Percentiles rank a stretch among this genome's conserved stretches.
Evolutionary conservation across 495 filamentous ascomycete species (phyloP).

Genomic region (Lepidopterella palustris): DNA sequence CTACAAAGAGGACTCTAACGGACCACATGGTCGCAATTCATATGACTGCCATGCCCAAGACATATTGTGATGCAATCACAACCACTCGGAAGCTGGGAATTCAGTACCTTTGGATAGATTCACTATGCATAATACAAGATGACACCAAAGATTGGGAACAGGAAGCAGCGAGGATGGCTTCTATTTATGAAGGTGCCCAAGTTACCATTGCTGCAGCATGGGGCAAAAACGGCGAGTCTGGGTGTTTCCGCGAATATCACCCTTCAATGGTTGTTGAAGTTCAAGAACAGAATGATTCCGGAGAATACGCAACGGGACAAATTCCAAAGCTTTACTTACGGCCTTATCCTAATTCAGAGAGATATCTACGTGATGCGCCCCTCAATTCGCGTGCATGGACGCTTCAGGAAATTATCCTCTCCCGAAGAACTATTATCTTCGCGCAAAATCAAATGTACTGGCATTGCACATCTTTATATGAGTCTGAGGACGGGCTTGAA

Average conservation of each 20-base stretch:
- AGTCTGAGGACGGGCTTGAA: neutral
- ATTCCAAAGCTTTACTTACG: neutral
- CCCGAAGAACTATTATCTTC: slow-evolving; percentile 40
- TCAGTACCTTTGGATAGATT: slow-evolving; percentile 44
- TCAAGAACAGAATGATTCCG: neutral
- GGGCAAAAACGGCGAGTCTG: neutral
- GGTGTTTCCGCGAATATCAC: neutral
- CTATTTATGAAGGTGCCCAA: slow-evolving; percentile 31
- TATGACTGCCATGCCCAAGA: neutral
- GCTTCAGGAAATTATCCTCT: slow-evolving; percentile 37
- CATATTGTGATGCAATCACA: slow-evolving; percentile 29
- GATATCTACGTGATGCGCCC: neutral
- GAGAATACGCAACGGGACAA: neutral
- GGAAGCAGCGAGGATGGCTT: slow-evolving; percentile 39
- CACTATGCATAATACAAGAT: slow-evolving; percentile 43
- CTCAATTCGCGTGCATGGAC: slow-evolving; percentile 29
- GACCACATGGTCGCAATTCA: neutral
- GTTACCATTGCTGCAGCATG: neutral
- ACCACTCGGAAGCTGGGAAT: slow-evolving; percentile 32
- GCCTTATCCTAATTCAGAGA: neutral
- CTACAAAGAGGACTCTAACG: neutral
- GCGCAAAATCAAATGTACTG: slow-evolving; percentile 35
- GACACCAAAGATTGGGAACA: slow-evolving; percentile 36
- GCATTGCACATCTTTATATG: slow-evolving; percentile 29
- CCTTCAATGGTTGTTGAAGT: neutral